A percentile compares a stretch with the other conserved stretches of the same genome.
Evolutionary conservation across 495 filamentous ascomycete species (phyloP).

Genomic region (Amorphotheca resinae): DNA sequence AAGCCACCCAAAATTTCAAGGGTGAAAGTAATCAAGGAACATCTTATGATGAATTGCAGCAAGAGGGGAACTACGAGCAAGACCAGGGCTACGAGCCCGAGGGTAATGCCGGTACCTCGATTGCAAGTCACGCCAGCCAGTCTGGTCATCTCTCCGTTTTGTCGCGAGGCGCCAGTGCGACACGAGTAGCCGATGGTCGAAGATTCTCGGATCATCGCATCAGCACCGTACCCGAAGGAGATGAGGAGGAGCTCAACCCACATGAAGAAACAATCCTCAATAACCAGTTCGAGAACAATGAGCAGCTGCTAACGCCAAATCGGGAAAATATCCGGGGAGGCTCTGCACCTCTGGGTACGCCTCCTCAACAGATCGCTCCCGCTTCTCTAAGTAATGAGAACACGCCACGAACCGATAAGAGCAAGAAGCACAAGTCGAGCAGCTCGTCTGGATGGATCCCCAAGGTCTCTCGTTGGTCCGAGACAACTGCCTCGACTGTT

Average conservation of each 20-base stretch:
- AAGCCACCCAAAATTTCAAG: conserved; percentile 40
- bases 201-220: conserved; percentile 64
- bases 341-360: conserved; percentile 57
- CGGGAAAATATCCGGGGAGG: conserved; percentile 38
- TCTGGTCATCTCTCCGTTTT: conserved; percentile 66
- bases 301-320: conserved; percentile 34
- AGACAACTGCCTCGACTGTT: conserved; percentile 71
- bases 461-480: conserved; percentile 94
- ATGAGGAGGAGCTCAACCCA: conserved; percentile 47
- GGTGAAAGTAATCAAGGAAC: conserved; percentile 14
- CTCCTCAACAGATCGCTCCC: conserved; percentile 49
- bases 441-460: conserved; percentile 74
- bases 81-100: conserved; percentile 73
- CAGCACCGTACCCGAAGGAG: conserved; percentile 75
- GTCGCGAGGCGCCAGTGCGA: conserved; percentile 46
- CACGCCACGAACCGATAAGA: conserved; percentile 63
- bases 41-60: conserved; percentile 43
- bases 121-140: conserved; percentile 52
- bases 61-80: conserved; percentile 42
- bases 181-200: conserved; percentile 41
- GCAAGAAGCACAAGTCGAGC: conserved; percentile 82
- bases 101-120: conserved; percentile 64
- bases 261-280: conserved; percentile 33
- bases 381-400: conserved; percentile 57
- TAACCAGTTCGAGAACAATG: conserved; percentile 33